Percentiles rank a stretch among this genome's conserved stretches.
phyloP scores from a whole-genome alignment of 495 filamentous ascomycete genomes.

The Penicillium cataractarum region DNA sequence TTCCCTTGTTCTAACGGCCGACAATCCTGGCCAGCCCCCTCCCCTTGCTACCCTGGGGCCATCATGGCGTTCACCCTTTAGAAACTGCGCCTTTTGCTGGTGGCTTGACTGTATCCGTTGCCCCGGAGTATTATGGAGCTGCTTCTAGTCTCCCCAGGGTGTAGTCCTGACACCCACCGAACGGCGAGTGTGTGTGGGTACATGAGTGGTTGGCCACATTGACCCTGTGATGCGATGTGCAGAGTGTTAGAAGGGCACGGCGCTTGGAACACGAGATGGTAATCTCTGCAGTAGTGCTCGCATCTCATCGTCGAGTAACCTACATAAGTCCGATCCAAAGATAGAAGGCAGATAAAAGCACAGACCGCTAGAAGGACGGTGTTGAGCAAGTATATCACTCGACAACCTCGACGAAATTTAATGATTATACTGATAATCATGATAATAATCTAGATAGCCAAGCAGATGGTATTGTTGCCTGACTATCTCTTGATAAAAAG shows the following conservation, averaged over 20 bases:
- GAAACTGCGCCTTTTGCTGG: neutral
- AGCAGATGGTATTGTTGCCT: neutral
- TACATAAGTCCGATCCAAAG: slow-evolving; percentile 1
- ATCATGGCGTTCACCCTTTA: neutral
- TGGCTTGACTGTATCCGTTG: slow-evolving; percentile 11
- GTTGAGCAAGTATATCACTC: neutral
- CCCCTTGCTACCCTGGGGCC: neutral
- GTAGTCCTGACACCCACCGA: neutral
- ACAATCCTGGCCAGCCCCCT: slow-evolving; percentile 10
- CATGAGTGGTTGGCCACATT: neutral
- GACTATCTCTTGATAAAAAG: neutral
- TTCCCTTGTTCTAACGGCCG: slow-evolving; percentile 8
- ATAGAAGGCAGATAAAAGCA: slow-evolving; percentile 6
- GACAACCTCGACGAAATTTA: neutral
- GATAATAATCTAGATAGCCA: neutral
- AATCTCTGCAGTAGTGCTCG: neutral
- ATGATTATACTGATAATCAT: neutral
- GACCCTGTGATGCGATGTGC: slow-evolving; percentile 5
- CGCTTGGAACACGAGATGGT: slow-evolving; percentile 2
- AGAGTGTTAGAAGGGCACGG: neutral
- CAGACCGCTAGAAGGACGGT: neutral
- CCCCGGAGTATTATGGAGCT: neutral
- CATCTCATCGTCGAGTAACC: neutral
- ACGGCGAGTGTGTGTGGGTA: neutral
- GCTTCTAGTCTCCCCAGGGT: neutral